Percentiles rank a stretch among this genome's conserved stretches.
These are phyloP conservation scores for Lactifluus subvellereus DNA, from an alignment of 768 basidiomycete genomes.

Conservation along the genomic window DNA sequence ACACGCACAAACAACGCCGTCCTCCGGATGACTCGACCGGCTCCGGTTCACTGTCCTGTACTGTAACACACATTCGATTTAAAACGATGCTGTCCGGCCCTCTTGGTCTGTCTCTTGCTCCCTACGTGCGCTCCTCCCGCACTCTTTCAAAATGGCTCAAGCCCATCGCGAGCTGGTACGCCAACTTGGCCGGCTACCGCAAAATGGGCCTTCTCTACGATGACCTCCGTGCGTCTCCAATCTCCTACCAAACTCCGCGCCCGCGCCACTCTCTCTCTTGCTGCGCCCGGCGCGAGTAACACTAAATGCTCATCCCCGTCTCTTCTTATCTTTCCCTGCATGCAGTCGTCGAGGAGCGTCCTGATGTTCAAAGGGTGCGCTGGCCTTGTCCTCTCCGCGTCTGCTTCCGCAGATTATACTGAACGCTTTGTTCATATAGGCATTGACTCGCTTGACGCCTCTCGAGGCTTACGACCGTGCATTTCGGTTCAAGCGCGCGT, in stretches of 20 bases:
- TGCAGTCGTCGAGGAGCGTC: constrained; percentile 70
- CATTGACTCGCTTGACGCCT: constrained; percentile 72
- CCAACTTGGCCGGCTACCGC: constrained; percentile 74
- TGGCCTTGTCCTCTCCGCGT: background rate
- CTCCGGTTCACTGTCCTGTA: constrained; percentile 4
- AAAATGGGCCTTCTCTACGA: constrained; percentile 88
- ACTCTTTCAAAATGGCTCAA: constrained; percentile 62
- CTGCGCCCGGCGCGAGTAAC: background rate
- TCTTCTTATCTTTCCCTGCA: constrained; percentile 6
- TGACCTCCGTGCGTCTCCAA: constrained; percentile 72
- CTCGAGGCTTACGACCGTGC: constrained; percentile 85
- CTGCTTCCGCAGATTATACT: background rate
- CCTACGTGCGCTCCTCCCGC: constrained; percentile 63
- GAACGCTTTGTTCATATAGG: constrained; percentile 42
- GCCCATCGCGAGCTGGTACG: constrained; percentile 81
- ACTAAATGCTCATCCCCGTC: constrained; percentile 10
- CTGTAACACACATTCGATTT: background rate
- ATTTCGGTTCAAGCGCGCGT: constrained; percentile 81
- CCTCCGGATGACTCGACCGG: background rate
- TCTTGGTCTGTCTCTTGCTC: constrained; percentile 71
- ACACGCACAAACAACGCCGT: constrained; percentile 37
- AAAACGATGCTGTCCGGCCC: constrained; percentile 45
- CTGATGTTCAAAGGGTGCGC: constrained; percentile 71
- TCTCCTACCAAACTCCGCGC: constrained; percentile 8
- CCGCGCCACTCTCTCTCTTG: constrained; percentile 13